Percentiles rank a stretch among this genome's conserved stretches.
These are phyloP conservation scores for Fusarium setosum DNA, from an alignment of 2,329 filamentous ascomycete genomes.

Conservation along the genomic window DNA sequence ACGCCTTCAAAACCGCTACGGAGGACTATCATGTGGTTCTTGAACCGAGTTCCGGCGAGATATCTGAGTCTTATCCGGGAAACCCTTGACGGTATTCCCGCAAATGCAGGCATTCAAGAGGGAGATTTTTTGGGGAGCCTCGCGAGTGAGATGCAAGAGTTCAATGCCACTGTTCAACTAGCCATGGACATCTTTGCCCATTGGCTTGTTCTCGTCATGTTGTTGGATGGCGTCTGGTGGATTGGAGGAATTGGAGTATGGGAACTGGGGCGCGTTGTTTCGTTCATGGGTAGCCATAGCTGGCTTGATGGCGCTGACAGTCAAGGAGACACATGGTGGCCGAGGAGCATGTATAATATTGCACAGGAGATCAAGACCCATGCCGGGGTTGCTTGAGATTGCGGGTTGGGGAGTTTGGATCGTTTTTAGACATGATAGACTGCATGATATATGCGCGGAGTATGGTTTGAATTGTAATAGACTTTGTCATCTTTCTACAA, in stretches of 20 bases:
- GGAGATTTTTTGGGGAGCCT: neutral
- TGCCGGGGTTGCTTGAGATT: too few species aligned
- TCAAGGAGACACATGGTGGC: conserved; percentile 47
- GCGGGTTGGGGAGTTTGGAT: too few species aligned
- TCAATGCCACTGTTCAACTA: conserved; percentile 32
- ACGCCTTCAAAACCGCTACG: conserved; percentile 46
- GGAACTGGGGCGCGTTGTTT: conserved; percentile 46
- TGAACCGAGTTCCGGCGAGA: conserved; percentile 50
- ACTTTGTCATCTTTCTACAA: too few species aligned
- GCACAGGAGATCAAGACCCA: conserved; percentile 16
- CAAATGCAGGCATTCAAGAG: neutral
- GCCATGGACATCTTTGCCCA: conserved; percentile 53
- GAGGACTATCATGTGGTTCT: conserved; percentile 53
- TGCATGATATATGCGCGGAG: too few species aligned
- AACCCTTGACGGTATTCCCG: conserved; percentile 39
- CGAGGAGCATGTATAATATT: conserved; percentile 47
- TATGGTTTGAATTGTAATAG: too few species aligned
- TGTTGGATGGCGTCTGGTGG: conserved; percentile 55
- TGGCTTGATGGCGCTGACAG: conserved; percentile 14
- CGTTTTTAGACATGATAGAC: too few species aligned
- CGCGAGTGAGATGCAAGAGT: neutral
- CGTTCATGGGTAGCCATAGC: conserved; percentile 11
- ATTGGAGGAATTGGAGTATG: conserved; percentile 50
- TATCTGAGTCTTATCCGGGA: conserved; percentile 51
- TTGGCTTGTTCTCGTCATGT: conserved; percentile 51